These are phyloP conservation scores for Pleurotus tuber-regium DNA, from an alignment of 768 basidiomycete genomes.

Conservation along the genomic window DNA sequence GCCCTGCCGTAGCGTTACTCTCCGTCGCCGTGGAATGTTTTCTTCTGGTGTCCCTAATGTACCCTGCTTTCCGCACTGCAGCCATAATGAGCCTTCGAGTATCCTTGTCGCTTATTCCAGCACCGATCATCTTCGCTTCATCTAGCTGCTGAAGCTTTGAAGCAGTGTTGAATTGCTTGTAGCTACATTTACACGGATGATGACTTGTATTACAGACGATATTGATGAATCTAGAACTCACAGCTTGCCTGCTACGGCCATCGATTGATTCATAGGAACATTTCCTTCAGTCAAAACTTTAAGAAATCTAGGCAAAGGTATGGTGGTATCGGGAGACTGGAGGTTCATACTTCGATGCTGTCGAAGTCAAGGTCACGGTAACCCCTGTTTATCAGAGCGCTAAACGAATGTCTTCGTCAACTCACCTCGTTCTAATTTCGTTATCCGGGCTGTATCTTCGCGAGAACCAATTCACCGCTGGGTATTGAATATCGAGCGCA, in stretches of 20 bases:
- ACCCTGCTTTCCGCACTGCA: constrained; percentile 66
- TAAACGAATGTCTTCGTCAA: neutral
- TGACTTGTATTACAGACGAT: neutral
- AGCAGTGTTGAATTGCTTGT: constrained; percentile 67
- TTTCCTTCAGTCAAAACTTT: constrained; percentile 59
- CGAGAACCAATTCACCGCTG: too few relatives aligned
- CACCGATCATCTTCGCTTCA: constrained; percentile 52
- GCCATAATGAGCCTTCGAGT: constrained; percentile 56
- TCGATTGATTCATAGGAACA: constrained; percentile 62
- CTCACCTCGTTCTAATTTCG: neutral
- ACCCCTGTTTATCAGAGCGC: neutral
- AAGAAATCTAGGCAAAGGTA: constrained; percentile 64
- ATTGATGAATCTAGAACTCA: constrained; percentile 24
- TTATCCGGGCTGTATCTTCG: too few relatives aligned
- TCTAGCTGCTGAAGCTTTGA: constrained; percentile 54
- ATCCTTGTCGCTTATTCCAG: constrained; percentile 65
- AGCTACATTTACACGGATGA: constrained; percentile 41
- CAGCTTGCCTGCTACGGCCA: constrained; percentile 71
- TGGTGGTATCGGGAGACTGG: constrained; percentile 36
- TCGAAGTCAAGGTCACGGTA: constrained; percentile 9
- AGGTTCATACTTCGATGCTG: neutral
- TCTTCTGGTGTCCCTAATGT: constrained; percentile 28
- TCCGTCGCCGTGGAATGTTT: neutral
- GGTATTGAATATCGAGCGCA: too few relatives aligned
- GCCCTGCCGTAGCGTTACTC: constrained; percentile 15